These are phyloP conservation scores for Corchorus capsularis DNA, from an alignment of 345 rosid species.

Conservation along the genomic window DNA sequence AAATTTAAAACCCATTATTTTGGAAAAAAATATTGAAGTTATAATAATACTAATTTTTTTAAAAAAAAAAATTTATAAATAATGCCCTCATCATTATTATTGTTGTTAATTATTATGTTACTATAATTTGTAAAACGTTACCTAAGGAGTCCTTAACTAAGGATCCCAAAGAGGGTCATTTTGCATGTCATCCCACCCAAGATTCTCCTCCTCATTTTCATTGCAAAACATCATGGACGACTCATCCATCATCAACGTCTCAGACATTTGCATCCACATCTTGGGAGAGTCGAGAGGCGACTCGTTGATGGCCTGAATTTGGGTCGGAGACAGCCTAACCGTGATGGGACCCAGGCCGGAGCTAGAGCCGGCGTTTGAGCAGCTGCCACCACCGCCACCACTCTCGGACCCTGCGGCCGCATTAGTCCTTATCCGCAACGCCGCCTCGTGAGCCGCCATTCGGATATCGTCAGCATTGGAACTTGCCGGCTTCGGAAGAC, in stretches of 20 bases:
- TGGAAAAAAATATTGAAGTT: too few species aligned
- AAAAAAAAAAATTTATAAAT: not conserved
- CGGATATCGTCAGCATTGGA: slow-evolving; percentile 62
- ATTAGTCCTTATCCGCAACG: slow-evolving; percentile 15
- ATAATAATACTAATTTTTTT: too few species aligned
- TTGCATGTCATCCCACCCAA: slow-evolving; percentile 24
- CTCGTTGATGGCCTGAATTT: slow-evolving; percentile 85
- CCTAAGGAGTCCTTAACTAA: slow-evolving; percentile 2
- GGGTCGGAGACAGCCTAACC: slow-evolving; percentile 43
- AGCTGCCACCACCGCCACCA: not conserved
- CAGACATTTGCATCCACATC: slow-evolving; percentile 62
- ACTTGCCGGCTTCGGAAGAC: slow-evolving; percentile 57
- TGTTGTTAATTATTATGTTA: not conserved
- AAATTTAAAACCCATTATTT: too few species aligned
- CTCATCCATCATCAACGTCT: slow-evolving; percentile 19
- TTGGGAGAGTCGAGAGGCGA: slow-evolving; percentile 77
- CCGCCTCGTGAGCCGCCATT: slow-evolving; percentile 72
- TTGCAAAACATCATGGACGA: slow-evolving; percentile 15
- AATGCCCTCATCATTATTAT: not conserved
- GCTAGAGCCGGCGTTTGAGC: not conserved
- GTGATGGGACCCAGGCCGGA: not conserved
- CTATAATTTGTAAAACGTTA: not conserved
- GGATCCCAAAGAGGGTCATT: slow-evolving; percentile 27
- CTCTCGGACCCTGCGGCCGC: not conserved
- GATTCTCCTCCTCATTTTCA: slow-evolving; percentile 1